Evolutionary conservation across 2,329 filamentous ascomycete species (phyloP).

Genomic region (Aspergillus candidus): DNA sequence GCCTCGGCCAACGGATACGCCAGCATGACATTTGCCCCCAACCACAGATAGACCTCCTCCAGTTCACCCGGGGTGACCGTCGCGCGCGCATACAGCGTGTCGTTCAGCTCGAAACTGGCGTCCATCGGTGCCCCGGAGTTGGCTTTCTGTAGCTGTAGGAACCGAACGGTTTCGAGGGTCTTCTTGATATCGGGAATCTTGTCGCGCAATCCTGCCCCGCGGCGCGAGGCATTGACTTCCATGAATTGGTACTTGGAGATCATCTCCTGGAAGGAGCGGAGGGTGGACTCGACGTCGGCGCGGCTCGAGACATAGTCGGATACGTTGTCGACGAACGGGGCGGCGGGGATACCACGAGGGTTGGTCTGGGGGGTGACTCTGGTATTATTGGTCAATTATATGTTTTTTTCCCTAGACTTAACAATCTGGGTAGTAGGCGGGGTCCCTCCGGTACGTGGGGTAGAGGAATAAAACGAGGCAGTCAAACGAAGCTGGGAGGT

Average conservation of each 20-base stretch:
- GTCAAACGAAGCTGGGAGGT: neutral
- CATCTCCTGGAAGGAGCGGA: slow-evolving; percentile 44
- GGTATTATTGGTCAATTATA: slow-evolving; percentile 19
- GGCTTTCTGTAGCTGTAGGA: slow-evolving; percentile 70
- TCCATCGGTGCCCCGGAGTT: slow-evolving; percentile 56
- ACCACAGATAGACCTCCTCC: slow-evolving; percentile 90
- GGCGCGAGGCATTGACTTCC: slow-evolving; percentile 85
- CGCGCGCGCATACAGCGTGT: slow-evolving; percentile 88
- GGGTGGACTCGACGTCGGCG: slow-evolving; percentile 41
- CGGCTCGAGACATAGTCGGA: slow-evolving; percentile 42
- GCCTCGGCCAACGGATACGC: slow-evolving; percentile 89
- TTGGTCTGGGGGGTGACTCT: slow-evolving; percentile 30
- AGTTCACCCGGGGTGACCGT: slow-evolving; percentile 64
- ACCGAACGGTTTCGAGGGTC: slow-evolving; percentile 84
- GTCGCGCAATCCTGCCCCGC: slow-evolving; percentile 74
- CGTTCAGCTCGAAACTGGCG: slow-evolving; percentile 93
- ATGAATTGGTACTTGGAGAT: slow-evolving; percentile 98
- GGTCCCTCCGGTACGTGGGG: neutral
- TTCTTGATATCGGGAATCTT: slow-evolving; percentile 98
- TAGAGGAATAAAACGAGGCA: neutral
- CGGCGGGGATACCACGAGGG: slow-evolving; percentile 42
- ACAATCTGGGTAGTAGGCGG: neutral
- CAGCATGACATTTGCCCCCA: slow-evolving; percentile 98
- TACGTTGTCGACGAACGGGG: slow-evolving; percentile 44
- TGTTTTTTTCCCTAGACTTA: slow-evolving; percentile 6